These are phyloP conservation scores for Mentha longifolia DNA, from an alignment of 257 asterid genomes.

Conservation along the genomic window DNA sequence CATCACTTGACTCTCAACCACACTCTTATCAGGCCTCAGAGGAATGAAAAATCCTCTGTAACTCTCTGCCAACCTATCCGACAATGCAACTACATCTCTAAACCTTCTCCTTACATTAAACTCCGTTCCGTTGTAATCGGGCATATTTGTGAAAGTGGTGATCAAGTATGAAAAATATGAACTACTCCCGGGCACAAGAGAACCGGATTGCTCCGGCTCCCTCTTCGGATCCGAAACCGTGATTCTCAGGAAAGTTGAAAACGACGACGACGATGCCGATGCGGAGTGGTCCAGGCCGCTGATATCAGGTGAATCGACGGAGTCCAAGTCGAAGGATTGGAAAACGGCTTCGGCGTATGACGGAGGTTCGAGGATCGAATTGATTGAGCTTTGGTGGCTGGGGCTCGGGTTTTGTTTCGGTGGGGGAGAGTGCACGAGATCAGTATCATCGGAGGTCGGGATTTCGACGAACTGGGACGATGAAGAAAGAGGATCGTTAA, in stretches of 20 bases:
- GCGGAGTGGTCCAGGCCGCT: slow-evolving; percentile 59
- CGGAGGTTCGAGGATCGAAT: slow-evolving; percentile 93
- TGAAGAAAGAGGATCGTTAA: slow-evolving; percentile 58
- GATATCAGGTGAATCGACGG: slow-evolving; percentile 45
- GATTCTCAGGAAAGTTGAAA: slow-evolving; percentile 53
- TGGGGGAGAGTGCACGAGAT: slow-evolving; percentile 40
- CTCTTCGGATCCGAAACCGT: slow-evolving; percentile 84
- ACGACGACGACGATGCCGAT: slow-evolving; percentile 42
- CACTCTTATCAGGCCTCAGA: slow-evolving; percentile 90
- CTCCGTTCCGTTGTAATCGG: slow-evolving; percentile 65
- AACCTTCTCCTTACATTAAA: slow-evolving; percentile 92
- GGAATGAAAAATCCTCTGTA: slow-evolving; percentile 86
- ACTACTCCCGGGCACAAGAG: slow-evolving; percentile 74
- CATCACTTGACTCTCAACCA: slow-evolving; percentile 96
- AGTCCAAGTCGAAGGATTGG: slow-evolving; percentile 73
- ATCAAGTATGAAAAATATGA: slow-evolving; percentile 70
- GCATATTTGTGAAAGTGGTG: slow-evolving; percentile 76
- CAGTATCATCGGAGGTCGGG: slow-evolving; percentile 50
- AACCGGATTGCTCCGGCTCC: slow-evolving; percentile 71
- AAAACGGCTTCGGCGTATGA: slow-evolving; percentile 97
- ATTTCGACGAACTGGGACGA: slow-evolving; percentile 62
- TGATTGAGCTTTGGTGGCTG: slow-evolving; percentile 46
- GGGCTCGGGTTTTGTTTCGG: slow-evolving; percentile 50
- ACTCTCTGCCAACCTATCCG: slow-evolving; percentile 75
- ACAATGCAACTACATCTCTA: slow-evolving; percentile 74